Evolutionary conservation across 2,329 filamentous ascomycete genomes (phyloP).

Genomic region (Alternaria consortialis): DNA sequence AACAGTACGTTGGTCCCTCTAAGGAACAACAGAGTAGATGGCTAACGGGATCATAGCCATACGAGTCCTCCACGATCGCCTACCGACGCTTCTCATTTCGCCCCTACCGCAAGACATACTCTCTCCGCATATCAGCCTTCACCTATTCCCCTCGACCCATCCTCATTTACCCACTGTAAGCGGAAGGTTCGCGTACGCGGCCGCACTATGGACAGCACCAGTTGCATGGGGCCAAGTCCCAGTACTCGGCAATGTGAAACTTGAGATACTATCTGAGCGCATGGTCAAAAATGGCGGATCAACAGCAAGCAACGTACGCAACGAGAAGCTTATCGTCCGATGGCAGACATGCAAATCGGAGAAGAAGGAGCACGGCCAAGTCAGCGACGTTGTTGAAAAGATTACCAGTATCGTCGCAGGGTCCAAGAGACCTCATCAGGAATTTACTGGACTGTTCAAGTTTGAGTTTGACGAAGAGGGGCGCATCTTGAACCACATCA

Average conservation of each 20-base stretch:
- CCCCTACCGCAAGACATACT: conserved; percentile 70
- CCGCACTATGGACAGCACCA: conserved; percentile 93
- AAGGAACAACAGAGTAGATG: neutral
- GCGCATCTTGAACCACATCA: conserved; percentile 84
- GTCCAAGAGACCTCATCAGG: conserved; percentile 59
- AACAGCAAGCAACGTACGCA: conserved; percentile 53
- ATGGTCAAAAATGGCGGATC: conserved; percentile 70
- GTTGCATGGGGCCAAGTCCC: conserved; percentile 95
- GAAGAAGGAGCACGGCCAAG: conserved; percentile 54
- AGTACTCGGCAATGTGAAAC: conserved; percentile 85
- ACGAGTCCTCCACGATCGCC: conserved; percentile 67
- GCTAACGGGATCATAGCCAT: conserved; percentile 58
- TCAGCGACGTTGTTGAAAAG: conserved; percentile 62
- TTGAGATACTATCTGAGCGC: conserved; percentile 88
- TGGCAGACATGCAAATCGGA: conserved; percentile 77
- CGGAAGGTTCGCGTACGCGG: conserved; percentile 87
- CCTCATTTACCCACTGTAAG: conserved; percentile 92
- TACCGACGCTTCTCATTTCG: conserved; percentile 68
- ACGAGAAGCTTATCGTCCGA: conserved; percentile 87
- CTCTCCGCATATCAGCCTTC: conserved; percentile 68
- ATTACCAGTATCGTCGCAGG: conserved; percentile 66
- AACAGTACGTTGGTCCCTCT: conserved; percentile 60
- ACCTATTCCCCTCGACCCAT: conserved; percentile 77
- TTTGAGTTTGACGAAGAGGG: conserved; percentile 95
- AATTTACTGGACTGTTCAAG: conserved; percentile 91